These are phyloP conservation scores for Pittosporum tobira DNA, from an alignment of 129 eudicot genomes.

Conservation along the genomic window DNA sequence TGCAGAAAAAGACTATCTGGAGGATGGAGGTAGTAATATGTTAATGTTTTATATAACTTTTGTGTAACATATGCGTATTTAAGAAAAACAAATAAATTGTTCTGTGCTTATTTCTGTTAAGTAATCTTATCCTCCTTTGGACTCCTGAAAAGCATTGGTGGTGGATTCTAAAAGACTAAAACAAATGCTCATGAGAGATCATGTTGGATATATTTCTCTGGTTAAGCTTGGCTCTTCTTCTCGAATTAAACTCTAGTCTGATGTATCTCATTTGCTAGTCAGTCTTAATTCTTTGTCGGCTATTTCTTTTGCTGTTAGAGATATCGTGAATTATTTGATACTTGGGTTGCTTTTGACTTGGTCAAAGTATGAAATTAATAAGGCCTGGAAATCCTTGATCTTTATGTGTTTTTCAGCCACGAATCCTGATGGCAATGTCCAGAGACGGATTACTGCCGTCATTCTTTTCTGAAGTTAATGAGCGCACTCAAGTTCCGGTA, in stretches of 20 bases:
- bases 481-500: conserved; percentile 69
- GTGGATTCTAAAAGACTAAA: too few species aligned
- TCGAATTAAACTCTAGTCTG: background rate
- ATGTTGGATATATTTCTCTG: background rate
- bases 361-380: background rate
- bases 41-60: too few species aligned
- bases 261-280: background rate
- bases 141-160: background rate
- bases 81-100: too few species aligned
- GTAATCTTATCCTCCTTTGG: too few species aligned
- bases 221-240: background rate
- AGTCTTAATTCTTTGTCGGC: background rate
- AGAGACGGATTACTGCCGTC: conserved; percentile 94
- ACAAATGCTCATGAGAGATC: background rate
- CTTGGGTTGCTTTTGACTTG: background rate
- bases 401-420: conserved; percentile 48
- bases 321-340: background rate
- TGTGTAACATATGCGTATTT: too few species aligned
- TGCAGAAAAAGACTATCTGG: too few species aligned
- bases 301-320: background rate
- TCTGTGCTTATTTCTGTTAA: too few species aligned
- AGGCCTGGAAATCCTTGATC: background rate
- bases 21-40: too few species aligned
- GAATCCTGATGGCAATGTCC: conserved; percentile 98
- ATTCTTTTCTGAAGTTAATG: conserved; percentile 71